Percentiles rank a stretch among this genome's conserved stretches.
Evolutionary conservation across 1,139 yeast species (phyloP).

Genomic region (Candida freyschussii): DNA sequence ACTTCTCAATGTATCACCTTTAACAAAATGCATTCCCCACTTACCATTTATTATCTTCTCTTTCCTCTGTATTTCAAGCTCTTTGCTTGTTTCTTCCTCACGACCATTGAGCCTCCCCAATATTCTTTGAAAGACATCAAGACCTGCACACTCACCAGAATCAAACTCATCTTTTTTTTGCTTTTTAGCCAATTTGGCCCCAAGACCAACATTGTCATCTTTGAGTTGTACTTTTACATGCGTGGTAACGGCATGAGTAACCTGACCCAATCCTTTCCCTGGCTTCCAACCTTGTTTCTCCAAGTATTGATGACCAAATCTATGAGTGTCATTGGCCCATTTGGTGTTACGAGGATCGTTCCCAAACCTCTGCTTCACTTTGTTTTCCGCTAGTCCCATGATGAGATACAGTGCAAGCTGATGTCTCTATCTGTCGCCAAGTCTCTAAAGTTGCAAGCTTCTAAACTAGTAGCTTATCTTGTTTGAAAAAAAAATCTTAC

Average conservation of each 20-base stretch:
- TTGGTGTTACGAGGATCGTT: conserved; percentile 88
- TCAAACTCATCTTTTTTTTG: conserved; percentile 58
- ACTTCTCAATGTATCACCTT: conserved; percentile 76
- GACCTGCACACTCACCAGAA: conserved; percentile 81
- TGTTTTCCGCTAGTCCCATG: conserved; percentile 79
- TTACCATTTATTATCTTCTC: conserved; percentile 69
- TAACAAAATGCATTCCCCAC: conserved; percentile 84
- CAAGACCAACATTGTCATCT: conserved; percentile 80
- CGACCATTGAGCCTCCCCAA: conserved; percentile 82
- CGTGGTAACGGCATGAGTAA: conserved; percentile 57
- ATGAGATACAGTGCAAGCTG: no score
- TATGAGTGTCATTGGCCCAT: conserved; percentile 83
- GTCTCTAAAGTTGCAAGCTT: no score
- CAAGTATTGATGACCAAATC: conserved; percentile 87
- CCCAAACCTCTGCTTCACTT: conserved; percentile 81
- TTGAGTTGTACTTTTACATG: conserved; percentile 81
- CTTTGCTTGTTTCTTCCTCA: conserved; percentile 53
- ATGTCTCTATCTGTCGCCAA: neutral
- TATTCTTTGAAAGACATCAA: conserved; percentile 88
- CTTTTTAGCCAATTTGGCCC: conserved; percentile 65
- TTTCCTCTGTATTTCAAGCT: conserved; percentile 60
- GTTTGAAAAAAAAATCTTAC: no score
- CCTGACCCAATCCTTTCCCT: conserved; percentile 81
- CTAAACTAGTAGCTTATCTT: no score
- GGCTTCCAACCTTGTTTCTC: conserved; percentile 87